Percentiles rank a stretch among this genome's conserved stretches.
Evolutionary conservation across 2,329 filamentous ascomycete genomes (phyloP).

Genomic region (Elsinoe fawcettii): DNA sequence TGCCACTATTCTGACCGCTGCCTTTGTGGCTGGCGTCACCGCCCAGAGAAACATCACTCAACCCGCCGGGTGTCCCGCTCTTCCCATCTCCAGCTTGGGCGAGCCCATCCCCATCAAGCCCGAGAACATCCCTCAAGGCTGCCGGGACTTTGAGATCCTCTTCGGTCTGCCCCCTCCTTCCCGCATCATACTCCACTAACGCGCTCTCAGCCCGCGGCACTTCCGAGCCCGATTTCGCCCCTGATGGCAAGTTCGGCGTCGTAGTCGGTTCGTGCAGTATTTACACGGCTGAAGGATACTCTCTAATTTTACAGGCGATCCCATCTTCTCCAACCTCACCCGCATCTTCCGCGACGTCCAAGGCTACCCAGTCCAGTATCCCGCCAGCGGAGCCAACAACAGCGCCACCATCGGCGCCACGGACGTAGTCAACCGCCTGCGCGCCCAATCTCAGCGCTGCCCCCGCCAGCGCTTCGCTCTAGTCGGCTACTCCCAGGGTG

Average conservation of each 20-base stretch:
- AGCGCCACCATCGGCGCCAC: conserved; percentile 4
- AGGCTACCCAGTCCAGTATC: conserved; percentile 13
- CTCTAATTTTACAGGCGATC: neutral
- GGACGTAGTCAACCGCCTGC: conserved; percentile 7
- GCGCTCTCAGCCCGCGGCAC: neutral
- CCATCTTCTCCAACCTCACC: neutral
- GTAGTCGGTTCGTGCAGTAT: neutral
- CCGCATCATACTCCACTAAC: neutral
- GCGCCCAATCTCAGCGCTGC: neutral
- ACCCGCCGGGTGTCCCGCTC: neutral
- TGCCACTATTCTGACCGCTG: neutral
- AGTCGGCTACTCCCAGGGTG: conserved; percentile 15
- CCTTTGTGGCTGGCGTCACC: neutral
- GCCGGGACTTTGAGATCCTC: conserved; percentile 1
- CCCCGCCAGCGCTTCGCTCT: conserved; percentile 13
- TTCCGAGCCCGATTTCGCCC: neutral
- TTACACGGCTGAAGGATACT: too few species aligned
- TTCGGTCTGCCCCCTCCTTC: neutral
- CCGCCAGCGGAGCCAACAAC: conserved; percentile 13
- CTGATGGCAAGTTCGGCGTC: neutral
- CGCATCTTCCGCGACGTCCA: conserved; percentile 7
- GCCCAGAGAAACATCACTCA: neutral
- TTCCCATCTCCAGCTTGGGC: neutral
- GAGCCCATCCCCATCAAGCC: neutral
- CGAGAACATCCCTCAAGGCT: neutral